phyloP scores from a whole-genome alignment of 2,329 filamentous ascomycete species.

The Fusarium keratoplasticum region DNA sequence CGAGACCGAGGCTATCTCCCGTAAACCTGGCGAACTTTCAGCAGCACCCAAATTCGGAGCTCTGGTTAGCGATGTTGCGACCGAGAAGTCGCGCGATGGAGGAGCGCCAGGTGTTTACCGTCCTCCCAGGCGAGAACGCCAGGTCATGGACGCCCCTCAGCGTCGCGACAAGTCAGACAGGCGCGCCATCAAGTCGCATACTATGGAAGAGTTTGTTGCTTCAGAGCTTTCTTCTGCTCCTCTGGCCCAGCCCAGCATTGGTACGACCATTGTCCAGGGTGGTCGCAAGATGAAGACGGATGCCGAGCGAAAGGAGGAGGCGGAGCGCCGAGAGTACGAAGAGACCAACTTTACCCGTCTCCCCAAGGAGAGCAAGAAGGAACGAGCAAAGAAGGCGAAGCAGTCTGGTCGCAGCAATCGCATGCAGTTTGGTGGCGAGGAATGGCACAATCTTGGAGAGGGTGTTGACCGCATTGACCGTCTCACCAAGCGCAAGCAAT shows the following conservation, averaged over 20 bases:
- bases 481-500: slow-evolving; percentile 78
- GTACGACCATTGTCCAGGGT: slow-evolving; percentile 84
- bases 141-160: slow-evolving; percentile 80
- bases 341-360: slow-evolving; percentile 92
- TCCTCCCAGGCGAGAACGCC: slow-evolving; percentile 88
- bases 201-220: slow-evolving; percentile 91
- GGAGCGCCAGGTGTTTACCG: slow-evolving; percentile 80
- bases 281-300: slow-evolving; percentile 84
- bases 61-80: slow-evolving; percentile 50
- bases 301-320: slow-evolving; percentile 80
- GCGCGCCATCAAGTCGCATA: slow-evolving; percentile 78
- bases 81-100: slow-evolving; percentile 45
- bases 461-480: slow-evolving; percentile 88
- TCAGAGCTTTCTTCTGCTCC: slow-evolving; percentile 87
- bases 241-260: slow-evolving; percentile 88
- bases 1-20: slow-evolving; percentile 45
- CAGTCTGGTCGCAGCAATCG: slow-evolving; percentile 61
- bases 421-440: slow-evolving; percentile 88
- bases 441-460: slow-evolving; percentile 88
- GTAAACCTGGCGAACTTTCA: slow-evolving; percentile 42
- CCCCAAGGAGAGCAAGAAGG: slow-evolving; percentile 89
- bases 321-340: slow-evolving; percentile 86
- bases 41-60: slow-evolving; percentile 49
- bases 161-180: slow-evolving; percentile 69
- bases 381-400: slow-evolving; percentile 73